Percentiles rank a stretch among this genome's conserved stretches.
Evolutionary conservation across 768 basidiomycete genomes (phyloP).

Genomic region (Ephemerocybe angulata): DNA sequence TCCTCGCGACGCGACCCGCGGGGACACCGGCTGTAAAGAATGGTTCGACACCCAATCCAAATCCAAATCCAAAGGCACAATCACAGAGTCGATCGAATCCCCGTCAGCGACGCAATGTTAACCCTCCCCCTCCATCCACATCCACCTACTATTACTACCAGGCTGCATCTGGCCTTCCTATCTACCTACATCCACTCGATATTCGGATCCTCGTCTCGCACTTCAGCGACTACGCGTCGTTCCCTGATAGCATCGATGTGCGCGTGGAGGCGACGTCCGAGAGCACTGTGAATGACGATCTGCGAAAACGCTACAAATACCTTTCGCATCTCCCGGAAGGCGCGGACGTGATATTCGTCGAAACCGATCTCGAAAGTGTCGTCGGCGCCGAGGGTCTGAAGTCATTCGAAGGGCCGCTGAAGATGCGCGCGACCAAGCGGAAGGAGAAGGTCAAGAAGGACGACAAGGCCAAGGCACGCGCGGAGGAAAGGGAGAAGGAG

Average conservation of each 20-base stretch:
- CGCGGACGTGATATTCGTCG: conserved; percentile 91
- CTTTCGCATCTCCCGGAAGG: conserved; percentile 88
- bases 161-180: conserved; percentile 82
- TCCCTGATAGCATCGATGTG: conserved; percentile 79
- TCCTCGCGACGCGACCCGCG: conserved; percentile 43
- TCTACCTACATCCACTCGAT: conserved; percentile 94
- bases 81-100: conserved; percentile 40
- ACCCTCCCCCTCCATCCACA: conserved; percentile 82
- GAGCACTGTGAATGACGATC: conserved; percentile 85
- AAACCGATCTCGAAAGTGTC: conserved; percentile 76
- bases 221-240: conserved; percentile 73
- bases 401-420: conserved; percentile 81
- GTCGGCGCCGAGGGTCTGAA: conserved; percentile 74
- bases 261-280: conserved; percentile 75
- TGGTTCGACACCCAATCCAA: not conserved
- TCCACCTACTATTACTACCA: conserved; percentile 97
- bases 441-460: conserved; percentile 84
- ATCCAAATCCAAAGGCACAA: conserved; percentile 7
- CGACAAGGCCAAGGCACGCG: conserved; percentile 73
- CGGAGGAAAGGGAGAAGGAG: conserved; percentile 76
- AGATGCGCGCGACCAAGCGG: conserved; percentile 65
- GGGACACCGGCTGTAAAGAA: conserved; percentile 5
- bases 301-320: conserved; percentile 94
- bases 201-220: conserved; percentile 89
- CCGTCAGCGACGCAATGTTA: conserved; percentile 72